phyloP scores from a whole-genome alignment of 768 basidiomycete genomes.

The Melanogaster broomeanus region DNA sequence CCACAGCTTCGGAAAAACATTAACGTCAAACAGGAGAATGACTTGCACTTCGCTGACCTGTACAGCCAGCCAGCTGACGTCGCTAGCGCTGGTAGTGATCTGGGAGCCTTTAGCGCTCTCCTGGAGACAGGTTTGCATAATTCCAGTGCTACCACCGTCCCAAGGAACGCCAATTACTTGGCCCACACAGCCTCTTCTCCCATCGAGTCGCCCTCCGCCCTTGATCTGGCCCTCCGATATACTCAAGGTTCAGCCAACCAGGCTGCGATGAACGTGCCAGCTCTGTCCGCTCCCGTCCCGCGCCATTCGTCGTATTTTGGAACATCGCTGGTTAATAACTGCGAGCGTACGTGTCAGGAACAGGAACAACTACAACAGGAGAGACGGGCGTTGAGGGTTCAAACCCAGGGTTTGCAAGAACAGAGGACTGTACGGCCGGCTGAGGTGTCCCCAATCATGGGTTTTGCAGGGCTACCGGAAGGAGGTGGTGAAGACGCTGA shows the following conservation, averaged over 20 bases:
- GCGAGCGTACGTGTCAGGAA: constrained; percentile 41
- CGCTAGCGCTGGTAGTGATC: constrained; percentile 21
- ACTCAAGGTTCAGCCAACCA: constrained; percentile 16
- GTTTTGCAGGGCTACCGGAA: constrained; percentile 29
- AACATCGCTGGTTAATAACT: constrained; percentile 30
- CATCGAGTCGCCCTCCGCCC: constrained; percentile 17
- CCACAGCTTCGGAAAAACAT: constrained; percentile 19
- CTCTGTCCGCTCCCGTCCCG: constrained; percentile 33
- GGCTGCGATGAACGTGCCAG: constrained; percentile 21
- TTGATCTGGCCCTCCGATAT: constrained; percentile 30
- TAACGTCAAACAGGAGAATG: constrained; percentile 30
- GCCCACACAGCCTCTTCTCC: constrained; percentile 16
- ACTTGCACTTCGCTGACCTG: constrained; percentile 26
- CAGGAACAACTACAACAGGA: constrained; percentile 36
- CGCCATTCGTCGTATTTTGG: constrained; percentile 34
- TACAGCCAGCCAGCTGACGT: constrained; percentile 25
- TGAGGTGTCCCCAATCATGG: constrained; percentile 34
- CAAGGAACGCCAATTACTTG: constrained; percentile 3
- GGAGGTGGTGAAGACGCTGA: constrained; percentile 38
- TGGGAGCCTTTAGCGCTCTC: constrained; percentile 21
- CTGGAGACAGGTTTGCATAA: constrained; percentile 32
- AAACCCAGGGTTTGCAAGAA: constrained; percentile 33
- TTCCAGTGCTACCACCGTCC: neutral
- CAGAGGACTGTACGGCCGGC: constrained; percentile 35
- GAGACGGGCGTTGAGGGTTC: constrained; percentile 30